A percentile compares a stretch with the other conserved stretches of the same genome.
These are phyloP conservation scores for Microbotryum intermedium DNA, from an alignment of 1,284 basidiomycete genomes.

Conservation along the genomic window DNA sequence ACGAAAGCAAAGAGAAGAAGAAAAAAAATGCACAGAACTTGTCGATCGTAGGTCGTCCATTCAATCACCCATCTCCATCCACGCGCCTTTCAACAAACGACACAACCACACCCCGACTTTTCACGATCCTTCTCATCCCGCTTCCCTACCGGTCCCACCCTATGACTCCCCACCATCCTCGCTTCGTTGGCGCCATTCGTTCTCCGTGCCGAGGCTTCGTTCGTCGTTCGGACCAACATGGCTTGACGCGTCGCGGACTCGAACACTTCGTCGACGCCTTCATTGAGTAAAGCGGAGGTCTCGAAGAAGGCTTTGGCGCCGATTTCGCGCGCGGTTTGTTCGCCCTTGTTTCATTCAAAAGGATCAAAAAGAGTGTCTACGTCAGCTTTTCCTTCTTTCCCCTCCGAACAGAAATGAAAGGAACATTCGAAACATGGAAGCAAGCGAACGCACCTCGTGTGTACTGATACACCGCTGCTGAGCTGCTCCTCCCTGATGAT, in stretches of 20 bases:
- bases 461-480: slow-evolving; percentile 27
- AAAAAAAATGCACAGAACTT: background rate
- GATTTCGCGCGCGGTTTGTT: slow-evolving; percentile 66
- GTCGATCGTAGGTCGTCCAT: background rate
- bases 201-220: background rate
- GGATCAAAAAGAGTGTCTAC: background rate
- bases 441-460: slow-evolving; percentile 22
- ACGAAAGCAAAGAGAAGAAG: background rate
- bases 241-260: slow-evolving; percentile 88
- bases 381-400: background rate
- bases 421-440: slow-evolving; percentile 6
- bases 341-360: slow-evolving; percentile 47
- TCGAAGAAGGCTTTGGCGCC: slow-evolving; percentile 87
- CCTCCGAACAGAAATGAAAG: slow-evolving; percentile 10
- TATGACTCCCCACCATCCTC: slow-evolving; percentile 1
- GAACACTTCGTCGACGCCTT: slow-evolving; percentile 91
- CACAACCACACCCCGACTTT: slow-evolving; percentile 7
- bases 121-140: background rate
- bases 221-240: slow-evolving; percentile 65
- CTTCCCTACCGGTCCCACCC: background rate
- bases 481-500: slow-evolving; percentile 9
- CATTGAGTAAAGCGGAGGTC: slow-evolving; percentile 80
- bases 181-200: background rate
- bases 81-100: slow-evolving; percentile 8
- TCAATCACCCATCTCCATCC: background rate